Conservation (phyloP, 495 filamentous ascomycete species). For the Lasiosphaeriaceae sp. region DNA sequence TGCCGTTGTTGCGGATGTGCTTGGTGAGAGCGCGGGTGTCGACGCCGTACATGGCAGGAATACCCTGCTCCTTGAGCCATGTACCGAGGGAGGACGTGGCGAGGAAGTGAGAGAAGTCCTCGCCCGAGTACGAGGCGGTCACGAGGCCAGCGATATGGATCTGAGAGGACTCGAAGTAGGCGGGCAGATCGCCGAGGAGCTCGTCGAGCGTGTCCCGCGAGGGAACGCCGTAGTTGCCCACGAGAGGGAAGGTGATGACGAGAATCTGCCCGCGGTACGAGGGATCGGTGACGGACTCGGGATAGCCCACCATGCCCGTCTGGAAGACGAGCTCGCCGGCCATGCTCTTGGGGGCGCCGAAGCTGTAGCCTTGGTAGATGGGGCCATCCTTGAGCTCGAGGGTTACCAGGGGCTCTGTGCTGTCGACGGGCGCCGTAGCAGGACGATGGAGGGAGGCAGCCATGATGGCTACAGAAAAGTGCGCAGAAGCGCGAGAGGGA, state of each 20-base stretch:
- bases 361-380: conserved; percentile 88
- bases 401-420: conserved; percentile 54
- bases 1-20: conserved; percentile 86
- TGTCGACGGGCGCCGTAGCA: conserved; percentile 47
- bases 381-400: conserved; percentile 89
- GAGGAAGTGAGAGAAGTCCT: conserved; percentile 91
- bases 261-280: conserved; percentile 98
- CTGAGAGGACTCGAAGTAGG: conserved; percentile 84
- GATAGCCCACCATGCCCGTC: conserved; percentile 98
- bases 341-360: conserved; percentile 86
- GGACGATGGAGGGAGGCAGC: conserved; percentile 48
- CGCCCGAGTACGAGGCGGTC: conserved; percentile 83
- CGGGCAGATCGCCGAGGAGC: conserved; percentile 75
- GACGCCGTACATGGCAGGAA: conserved; percentile 95
- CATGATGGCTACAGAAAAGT: conserved; percentile 28
- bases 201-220: conserved; percentile 76
- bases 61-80: conserved; percentile 93
- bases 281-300: conserved; percentile 96
- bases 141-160: conserved; percentile 92
- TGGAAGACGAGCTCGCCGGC: conserved; percentile 98
- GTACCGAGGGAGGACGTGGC: conserved; percentile 82
- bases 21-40: conserved; percentile 94
- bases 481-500: not conserved
- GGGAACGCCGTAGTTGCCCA: conserved; percentile 97
- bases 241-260: conserved; percentile 95